Base-by-base conservation (phyloP, 1,284 basidiomycete species). In the Naganishia albida region DNA sequence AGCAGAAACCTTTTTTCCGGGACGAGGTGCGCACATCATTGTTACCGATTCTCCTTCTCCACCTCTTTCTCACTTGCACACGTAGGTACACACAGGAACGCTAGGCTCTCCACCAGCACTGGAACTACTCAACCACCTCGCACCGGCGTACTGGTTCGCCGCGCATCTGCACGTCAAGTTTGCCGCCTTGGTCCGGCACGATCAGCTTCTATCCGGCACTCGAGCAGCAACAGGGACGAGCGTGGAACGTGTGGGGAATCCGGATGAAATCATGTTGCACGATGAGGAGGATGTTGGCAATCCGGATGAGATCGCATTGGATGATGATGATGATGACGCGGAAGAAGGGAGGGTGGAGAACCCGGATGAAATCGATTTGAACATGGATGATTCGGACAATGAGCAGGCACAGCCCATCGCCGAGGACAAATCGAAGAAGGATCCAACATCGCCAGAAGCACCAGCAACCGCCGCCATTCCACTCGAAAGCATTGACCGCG, bases 71-170 rank as follows among this genome's bases (percentile, higher is more conserved):
- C 44, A 34, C 43, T 38, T 12, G 40, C 44, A 15, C n/a, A 16
- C 12, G 6, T 67, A 76, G 78, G 84, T 89, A 67, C 77, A 84
- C 34, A 82, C 82, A 8, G 87, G 89, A 26, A 83, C 82, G 2
- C 84, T 99, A 3, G 95, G 96, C 2, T 94, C 91, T 0, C 93
- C 93, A 10, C 94, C 95, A 0, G 81, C 97, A 34, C 87, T 90
- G 82, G 85, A 85, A 16, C 81, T 99, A 0, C 79, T 99, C 25
- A 81, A 81, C 38, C 86, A 82, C 13, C 81, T 99, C 39, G 84
- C 86, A 73, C 94, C 96, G 0, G 74, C 82, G n/a, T 90, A 90
- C 84, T 99, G 96, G 96, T 98, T 98, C 76, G 81, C 91, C 1
- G 96, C 94, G 0, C 96, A 99, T 80, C 73, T 99, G 56, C 96